Evolutionary conservation across 768 basidiomycete genomes (phyloP).

Genomic region (Phylloporus arenicola): DNA sequence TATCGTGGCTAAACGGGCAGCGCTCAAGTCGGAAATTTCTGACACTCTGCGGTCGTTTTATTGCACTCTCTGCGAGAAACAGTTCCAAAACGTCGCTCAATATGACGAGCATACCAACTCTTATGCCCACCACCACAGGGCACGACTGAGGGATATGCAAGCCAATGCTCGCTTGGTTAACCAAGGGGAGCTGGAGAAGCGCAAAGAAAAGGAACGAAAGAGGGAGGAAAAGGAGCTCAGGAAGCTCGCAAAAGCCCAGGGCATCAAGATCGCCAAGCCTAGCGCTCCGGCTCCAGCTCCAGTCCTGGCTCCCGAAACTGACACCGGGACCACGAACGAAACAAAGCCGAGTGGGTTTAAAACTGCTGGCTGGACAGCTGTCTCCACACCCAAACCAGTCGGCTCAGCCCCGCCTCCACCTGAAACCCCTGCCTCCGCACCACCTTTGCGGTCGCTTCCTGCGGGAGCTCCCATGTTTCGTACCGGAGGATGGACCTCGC

Average conservation of each 20-base stretch:
- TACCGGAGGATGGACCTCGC: conserved; percentile 61
- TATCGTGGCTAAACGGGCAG: conserved; percentile 55
- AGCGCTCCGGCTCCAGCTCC: conserved; percentile 13
- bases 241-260: conserved; percentile 77
- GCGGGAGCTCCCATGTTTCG: conserved; percentile 45
- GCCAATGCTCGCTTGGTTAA: conserved; percentile 61
- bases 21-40: conserved; percentile 63
- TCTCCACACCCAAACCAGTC: conserved; percentile 11
- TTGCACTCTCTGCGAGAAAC: conserved; percentile 79
- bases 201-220: conserved; percentile 81
- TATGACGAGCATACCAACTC: conserved; percentile 90
- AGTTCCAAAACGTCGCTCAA: conserved; percentile 80
- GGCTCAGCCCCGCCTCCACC: conserved; percentile 17
- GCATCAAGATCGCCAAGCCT: conserved; percentile 57
- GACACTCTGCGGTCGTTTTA: conserved; percentile 70
- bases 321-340: conserved; percentile 12
- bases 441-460: conserved; percentile 12
- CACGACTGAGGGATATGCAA: conserved; percentile 78
- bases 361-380: conserved; percentile 49
- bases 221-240: conserved; percentile 81
- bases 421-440: conserved; percentile 8
- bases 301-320: conserved; percentile 15
- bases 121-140: conserved; percentile 83
- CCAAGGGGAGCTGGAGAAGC: conserved; percentile 63
- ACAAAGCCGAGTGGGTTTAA: conserved; percentile 30